phyloP scores from a whole-genome alignment of 2,329 filamentous ascomycete species.

The Fusarium domesticum region DNA sequence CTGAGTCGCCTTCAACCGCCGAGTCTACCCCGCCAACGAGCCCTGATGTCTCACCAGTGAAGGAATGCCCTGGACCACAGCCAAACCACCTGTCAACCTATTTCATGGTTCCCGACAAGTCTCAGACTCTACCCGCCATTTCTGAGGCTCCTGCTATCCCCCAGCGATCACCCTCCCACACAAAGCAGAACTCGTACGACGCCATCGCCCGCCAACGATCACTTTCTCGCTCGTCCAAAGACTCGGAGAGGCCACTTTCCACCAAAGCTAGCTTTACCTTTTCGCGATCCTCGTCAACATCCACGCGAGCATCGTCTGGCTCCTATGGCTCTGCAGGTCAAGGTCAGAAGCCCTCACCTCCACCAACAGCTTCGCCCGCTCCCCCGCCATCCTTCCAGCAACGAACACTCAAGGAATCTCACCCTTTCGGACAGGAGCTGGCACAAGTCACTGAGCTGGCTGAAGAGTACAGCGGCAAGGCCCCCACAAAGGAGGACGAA shows the following conservation, averaged over 20 bases:
- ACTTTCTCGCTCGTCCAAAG: constrained; percentile 55
- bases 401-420: constrained; percentile 38
- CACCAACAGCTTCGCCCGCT: constrained; percentile 32
- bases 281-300: constrained; percentile 56
- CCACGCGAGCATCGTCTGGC: constrained; percentile 49
- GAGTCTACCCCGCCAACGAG: constrained; percentile 63
- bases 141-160: constrained; percentile 59
- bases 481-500: constrained; percentile 59
- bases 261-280: constrained; percentile 56
- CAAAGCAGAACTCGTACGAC: constrained; percentile 77
- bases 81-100: constrained; percentile 68
- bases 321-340: constrained; percentile 38
- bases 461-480: constrained; percentile 74
- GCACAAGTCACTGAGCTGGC: constrained; percentile 90
- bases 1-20: constrained; percentile 58
- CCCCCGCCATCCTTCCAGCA: constrained; percentile 38
- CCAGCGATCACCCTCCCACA: constrained; percentile 78
- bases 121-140: constrained; percentile 35
- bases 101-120: constrained; percentile 54
- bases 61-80: constrained; percentile 53
- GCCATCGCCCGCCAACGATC: constrained; percentile 66
- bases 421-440: constrained; percentile 87
- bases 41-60: constrained; percentile 61
- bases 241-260: constrained; percentile 51
- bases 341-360: constrained; percentile 29